Evolutionary conservation across 345 rosid species (phyloP).

Genomic region (Melaleuca alternifolia): DNA sequence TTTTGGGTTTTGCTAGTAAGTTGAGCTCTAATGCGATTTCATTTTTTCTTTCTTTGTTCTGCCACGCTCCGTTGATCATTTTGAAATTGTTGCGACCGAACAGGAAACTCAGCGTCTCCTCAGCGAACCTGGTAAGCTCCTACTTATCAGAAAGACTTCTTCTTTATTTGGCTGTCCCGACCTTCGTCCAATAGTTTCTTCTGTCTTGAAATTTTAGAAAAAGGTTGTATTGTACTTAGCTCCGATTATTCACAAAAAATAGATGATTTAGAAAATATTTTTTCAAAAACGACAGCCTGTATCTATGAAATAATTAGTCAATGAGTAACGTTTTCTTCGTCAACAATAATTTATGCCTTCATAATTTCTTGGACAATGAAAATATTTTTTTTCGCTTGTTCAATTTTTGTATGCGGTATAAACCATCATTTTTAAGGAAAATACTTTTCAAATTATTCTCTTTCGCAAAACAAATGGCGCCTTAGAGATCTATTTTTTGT

Average conservation of each 20-base stretch:
- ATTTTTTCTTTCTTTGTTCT: background rate
- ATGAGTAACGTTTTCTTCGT: too few relatives aligned
- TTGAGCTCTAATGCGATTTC: background rate
- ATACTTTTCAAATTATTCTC: too few relatives aligned
- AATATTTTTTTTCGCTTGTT: too few relatives aligned
- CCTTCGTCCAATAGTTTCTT: background rate
- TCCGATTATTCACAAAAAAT: too few relatives aligned
- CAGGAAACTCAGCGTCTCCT: constrained; percentile 54
- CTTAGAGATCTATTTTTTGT: background rate
- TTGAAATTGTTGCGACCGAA: background rate
- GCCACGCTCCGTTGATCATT: background rate
- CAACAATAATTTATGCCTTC: too few relatives aligned
- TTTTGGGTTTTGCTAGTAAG: background rate
- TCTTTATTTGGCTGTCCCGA: background rate
- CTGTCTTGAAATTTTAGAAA: background rate
- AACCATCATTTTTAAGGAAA: too few relatives aligned
- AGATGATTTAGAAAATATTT: too few relatives aligned
- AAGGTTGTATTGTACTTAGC: background rate
- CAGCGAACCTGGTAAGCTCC: constrained; percentile 43
- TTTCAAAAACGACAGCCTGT: too few relatives aligned
- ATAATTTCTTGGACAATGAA: too few relatives aligned
- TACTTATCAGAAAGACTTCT: background rate
- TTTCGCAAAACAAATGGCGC: too few relatives aligned
- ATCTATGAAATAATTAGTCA: too few relatives aligned
- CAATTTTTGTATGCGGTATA: too few relatives aligned